Evolutionary conservation across 208 protist species (phyloP), one percentile per base, ranked within the genome.

Genomic region (Wallacemonas sp.): DNA sequence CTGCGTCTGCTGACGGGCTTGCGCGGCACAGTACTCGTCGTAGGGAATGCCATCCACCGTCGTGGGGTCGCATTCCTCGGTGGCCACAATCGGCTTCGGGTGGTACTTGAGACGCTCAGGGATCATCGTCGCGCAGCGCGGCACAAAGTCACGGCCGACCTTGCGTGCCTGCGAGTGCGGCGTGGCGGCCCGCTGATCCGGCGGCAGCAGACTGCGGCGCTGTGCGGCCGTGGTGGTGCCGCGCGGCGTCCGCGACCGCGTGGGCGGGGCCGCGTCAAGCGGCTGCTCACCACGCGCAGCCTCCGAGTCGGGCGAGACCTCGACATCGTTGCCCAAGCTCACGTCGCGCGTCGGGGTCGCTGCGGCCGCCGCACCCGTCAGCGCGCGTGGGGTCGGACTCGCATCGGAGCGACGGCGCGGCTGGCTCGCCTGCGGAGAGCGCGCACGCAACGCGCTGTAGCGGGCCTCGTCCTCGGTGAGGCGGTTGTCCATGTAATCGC

Each of bases 81-180:
- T 64, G 20, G 57, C 57, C 16, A 41, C 20, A 23, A 59, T 59
- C 18, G 57, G 57, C 39, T 77, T 77, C 25, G 79, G 76, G 2
- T 77, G 71, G 72, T 86, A 86, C 72, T 82, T 85, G 61, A 74
- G 75, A 16, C 81, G 81, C 22, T 84, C 79, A 18, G 85, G 85
- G 20, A 91, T 81, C 7, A 72, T 46, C 55, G 73, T 39, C 45
- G 78, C 78, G 55, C 78, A 84, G 22, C 70, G 78, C 12, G 78
- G 78, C 25, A 70, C 70, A 29, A 69, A 41, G 45, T 67, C 41
- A 32, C 29, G 33, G 44, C 18, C 20, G 55, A 42, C 25, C 54
- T 49, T 70, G 57, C 41, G 44, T n/a, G n/a, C n/a, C 33, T 12
- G 11, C 8, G 45, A 41, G 57, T 16, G 5, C 33, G 31, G 61